These are phyloP conservation scores for Amyloporia xantha DNA, from an alignment of 768 basidiomycete genomes.

Conservation along the genomic window DNA sequence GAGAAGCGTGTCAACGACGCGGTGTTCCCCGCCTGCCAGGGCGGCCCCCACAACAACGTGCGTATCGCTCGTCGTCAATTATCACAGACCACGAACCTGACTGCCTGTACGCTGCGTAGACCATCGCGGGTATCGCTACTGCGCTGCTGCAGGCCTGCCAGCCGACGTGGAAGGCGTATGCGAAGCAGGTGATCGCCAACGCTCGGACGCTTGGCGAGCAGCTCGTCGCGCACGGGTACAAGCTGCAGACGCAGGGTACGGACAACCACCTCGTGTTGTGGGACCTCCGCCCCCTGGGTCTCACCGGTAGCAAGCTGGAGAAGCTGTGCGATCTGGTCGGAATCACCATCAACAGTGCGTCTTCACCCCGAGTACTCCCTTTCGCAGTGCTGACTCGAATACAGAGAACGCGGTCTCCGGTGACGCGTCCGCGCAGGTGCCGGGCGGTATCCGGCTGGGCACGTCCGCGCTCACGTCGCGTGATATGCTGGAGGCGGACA, in stretches of 20 bases:
- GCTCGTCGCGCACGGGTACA: constrained; percentile 80
- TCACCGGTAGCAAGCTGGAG: constrained; percentile 98
- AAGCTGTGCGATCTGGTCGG: constrained; percentile 96
- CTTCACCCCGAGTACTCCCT: neutral
- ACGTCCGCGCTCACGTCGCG: constrained; percentile 93
- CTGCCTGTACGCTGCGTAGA: constrained; percentile 35
- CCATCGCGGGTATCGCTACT: constrained; percentile 93
- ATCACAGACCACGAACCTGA: too few relatives aligned
- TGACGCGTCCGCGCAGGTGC: constrained; percentile 90
- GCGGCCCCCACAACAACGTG: constrained; percentile 98
- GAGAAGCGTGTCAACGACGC: constrained; percentile 98
- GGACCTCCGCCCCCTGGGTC: constrained; percentile 90
- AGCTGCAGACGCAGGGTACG: constrained; percentile 93
- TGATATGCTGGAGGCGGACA: constrained; percentile 83
- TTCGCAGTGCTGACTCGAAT: neutral
- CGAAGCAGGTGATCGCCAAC: constrained; percentile 90
- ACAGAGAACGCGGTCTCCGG: constrained; percentile 95
- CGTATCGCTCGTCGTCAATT: constrained; percentile 16
- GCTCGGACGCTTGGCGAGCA: constrained; percentile 68
- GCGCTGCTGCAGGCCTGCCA: constrained; percentile 86
- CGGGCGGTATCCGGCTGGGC: constrained; percentile 95
- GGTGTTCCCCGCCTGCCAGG: constrained; percentile 99
- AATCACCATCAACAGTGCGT: constrained; percentile 92
- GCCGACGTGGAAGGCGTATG: constrained; percentile 87
- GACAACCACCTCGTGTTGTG: constrained; percentile 98